Base-by-base conservation (phyloP, 495 filamentous ascomycete genomes). In the Talaromyces ruber region DNA sequence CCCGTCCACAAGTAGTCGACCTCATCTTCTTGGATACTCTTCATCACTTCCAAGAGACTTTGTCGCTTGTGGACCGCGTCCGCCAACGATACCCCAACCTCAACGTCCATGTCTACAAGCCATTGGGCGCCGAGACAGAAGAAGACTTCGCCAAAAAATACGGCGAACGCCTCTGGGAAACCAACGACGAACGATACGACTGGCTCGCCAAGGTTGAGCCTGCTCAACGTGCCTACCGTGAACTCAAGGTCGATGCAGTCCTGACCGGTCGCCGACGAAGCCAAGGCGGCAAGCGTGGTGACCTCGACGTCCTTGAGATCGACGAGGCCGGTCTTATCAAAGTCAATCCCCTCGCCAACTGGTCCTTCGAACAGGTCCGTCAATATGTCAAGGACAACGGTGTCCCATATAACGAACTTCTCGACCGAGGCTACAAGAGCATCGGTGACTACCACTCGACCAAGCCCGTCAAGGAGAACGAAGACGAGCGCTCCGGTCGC, bases 371-470 rank as follows among this genome's bases (percentile, higher is more conserved):
- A 60, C 89, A 97, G 71, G 94, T 98, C 52, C 85, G 91, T 74
- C 81, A 82, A 34, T 98, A 98, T 74, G 80, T 97, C 79, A 81
- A 84, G 60, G 86, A 88, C 64, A 82, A 97, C 77, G 70, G 94
- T 61, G 90, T 98, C 4, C 95, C 94, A 1, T 98, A 97, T 82
- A 98, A 98, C 70, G 87, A 82, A 60, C 81, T 98, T 11, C 81
- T 98, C 4, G 90, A 98, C 77, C 80, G 78, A 60, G 92, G 95
- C 16, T 98, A 98, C 84, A 97, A 98, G 83, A 94, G 90, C 64
- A 81, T 98, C 64, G 94, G 94, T 64, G 94, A 98, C 75, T 98
- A 93, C 90, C 94, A 98, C 79, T 94, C 90, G 37, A 98, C 94
- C 45, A 88, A 87, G 66, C 93, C 94, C 5, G 90, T 98, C 61